Base-by-base conservation (phyloP, 306 rosid genomes). In the Medicago arabica region DNA sequence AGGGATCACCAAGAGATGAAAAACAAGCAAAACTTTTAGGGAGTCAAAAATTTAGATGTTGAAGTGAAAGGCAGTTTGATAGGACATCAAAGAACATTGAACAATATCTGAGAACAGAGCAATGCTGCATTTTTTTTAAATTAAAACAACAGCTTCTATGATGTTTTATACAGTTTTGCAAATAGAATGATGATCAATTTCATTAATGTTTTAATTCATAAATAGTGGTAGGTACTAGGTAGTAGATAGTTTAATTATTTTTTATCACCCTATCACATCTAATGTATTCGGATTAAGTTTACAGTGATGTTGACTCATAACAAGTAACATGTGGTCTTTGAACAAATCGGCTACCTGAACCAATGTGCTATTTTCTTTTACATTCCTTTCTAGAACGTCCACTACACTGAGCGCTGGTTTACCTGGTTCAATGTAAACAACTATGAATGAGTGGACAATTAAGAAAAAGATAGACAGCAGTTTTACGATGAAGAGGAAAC, bases 371-470 rank as follows among this genome's bases (percentile, higher is more conserved):
- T 92, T 87, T 80, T 85, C 86, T 72, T 83, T 75, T 51, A 75
- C 46, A 47, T 85, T 83, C 73, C 88, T 90, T 80, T 92, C 88
- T 34, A 95, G 86, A 85, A 92, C 87, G 44, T 84, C 82, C 76
- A 89, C 96, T 75, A 69, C 84, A 82, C 96, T 95, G 71, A 85
- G 86, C 28, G 98, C 89, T 67, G 92, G 96, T 85, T 92, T 95
- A 55, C 98, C 98, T 92, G 87, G 79, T 79, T 61, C 81, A 75
- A 78, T 36, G 4, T 69, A 58, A 77, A 59, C 49, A 67, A 43
- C 72, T 53, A 67, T 18, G 40, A 46, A 53, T 71, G 73, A 62
- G 38, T 55, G 64, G 54, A 19, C 41, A 4, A 69, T 51, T 40
- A 17, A 79, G 64, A 71, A 69, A 54, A 50, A 66, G 8, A 46